Evolutionary conservation across 768 basidiomycete species (phyloP), one percentile per base, ranked within the genome.

Genomic region (Leucocoprinus birnbaumii): DNA sequence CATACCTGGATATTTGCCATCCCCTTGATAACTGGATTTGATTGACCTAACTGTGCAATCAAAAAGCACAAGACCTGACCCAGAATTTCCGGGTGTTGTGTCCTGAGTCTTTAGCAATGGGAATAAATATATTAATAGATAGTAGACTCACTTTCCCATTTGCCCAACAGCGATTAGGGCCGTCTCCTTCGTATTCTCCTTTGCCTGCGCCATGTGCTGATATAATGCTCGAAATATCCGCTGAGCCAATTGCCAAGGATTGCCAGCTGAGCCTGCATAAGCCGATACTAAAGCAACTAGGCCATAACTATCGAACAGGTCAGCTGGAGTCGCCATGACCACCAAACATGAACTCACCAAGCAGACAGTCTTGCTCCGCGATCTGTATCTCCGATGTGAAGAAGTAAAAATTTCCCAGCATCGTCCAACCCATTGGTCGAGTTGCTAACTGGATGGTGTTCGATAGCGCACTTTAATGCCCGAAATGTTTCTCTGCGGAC

Each of bases 11-110:
- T 78, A 59, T 79, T 80, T 0, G 89, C 88, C 14, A 77, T 74
- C 21, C 86, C 87, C 66, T 81, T 87, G 26, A 94, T 60, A 4
- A 89, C 77, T 2, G 84, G 82, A 59, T 90, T 94, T 31, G 73
- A 66, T 56, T 84, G 77, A 1, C 84, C 88, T 6, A 94, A 70
- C 51, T 87, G 86, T 2, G 80, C 76, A 18, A 91, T 77, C 2
- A 94, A 68, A 48, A 84, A 77, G 52, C 75, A 81, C 2, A 91
- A 63, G 10, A 79, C 79, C 53, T 81, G 80, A 18, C 83, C 79
- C 19, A 91, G 68, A 25, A 86, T 65, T 44, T 83, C 79, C 3
- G 65, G 56, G 50, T 82, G 76, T 18, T 76, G 66, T 9, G 75
- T 70, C 50, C 86, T 87, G 34, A 27, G 14, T 27, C 11, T 26